These are phyloP conservation scores for Prunus fruticosa DNA, from an alignment of 306 rosid species.

Conservation along the genomic window DNA sequence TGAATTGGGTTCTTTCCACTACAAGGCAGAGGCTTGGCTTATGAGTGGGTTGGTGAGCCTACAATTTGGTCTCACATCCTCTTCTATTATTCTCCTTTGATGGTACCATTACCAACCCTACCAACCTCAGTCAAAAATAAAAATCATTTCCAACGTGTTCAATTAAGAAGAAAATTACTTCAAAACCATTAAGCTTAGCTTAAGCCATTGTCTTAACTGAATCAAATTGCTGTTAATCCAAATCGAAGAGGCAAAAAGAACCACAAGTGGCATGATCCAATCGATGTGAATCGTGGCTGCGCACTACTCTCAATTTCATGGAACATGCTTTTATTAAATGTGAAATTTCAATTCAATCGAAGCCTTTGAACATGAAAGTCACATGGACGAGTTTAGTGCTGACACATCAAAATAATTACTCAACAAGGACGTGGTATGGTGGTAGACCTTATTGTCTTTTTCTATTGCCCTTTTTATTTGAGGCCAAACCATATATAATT, in stretches of 20 bases:
- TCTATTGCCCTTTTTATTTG: neutral
- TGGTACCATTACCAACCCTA: conserved; percentile 4
- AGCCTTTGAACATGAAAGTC: neutral
- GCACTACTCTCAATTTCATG: neutral
- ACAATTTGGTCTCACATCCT: conserved; percentile 1
- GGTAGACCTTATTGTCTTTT: neutral
- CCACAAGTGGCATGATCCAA: neutral
- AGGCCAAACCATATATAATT: neutral
- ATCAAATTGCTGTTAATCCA: neutral
- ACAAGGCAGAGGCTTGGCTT: neutral
- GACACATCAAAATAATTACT: neutral
- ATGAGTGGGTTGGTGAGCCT: conserved; percentile 11
- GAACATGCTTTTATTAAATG: neutral
- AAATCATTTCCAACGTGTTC: neutral
- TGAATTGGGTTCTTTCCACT: neutral
- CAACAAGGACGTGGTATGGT: neutral
- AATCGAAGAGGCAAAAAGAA: neutral
- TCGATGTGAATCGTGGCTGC: neutral
- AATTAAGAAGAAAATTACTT: no score
- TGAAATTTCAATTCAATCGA: neutral
- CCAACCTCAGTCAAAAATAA: neutral
- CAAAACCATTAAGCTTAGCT: neutral
- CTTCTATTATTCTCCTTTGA: neutral
- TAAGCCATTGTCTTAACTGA: neutral
- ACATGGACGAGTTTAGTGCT: conserved; percentile 4